Percentiles rank a stretch among this genome's conserved stretches.
These are phyloP conservation scores for Tolypocladium endophyticum DNA, from an alignment of 2,329 filamentous ascomycete species.

Conservation along the genomic window DNA sequence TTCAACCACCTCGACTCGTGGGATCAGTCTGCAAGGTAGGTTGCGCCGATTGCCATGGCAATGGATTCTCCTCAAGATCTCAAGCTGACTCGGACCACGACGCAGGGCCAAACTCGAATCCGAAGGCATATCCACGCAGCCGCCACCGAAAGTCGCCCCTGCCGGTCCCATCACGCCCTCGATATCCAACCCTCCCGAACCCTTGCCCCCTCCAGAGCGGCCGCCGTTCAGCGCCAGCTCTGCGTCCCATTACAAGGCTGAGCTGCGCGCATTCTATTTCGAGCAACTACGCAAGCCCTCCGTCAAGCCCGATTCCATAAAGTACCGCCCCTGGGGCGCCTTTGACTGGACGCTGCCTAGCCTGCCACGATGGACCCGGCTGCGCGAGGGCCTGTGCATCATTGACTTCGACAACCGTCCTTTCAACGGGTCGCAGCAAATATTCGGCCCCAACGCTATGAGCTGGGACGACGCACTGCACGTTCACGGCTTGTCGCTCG, in stretches of 20 bases:
- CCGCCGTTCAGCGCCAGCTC: background rate
- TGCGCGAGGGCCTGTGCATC: slow-evolving; percentile 31
- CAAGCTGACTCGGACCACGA: background rate
- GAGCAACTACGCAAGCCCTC: slow-evolving; percentile 20
- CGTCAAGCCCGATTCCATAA: slow-evolving; percentile 12
- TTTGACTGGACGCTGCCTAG: slow-evolving; percentile 19
- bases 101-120: background rate
- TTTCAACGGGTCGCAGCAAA: slow-evolving; percentile 22
- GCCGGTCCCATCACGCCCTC: background rate
- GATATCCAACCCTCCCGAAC: background rate
- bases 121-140: background rate
- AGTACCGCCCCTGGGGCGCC: slow-evolving; percentile 20
- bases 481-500: slow-evolving; percentile 26
- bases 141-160: background rate
- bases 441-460: slow-evolving; percentile 24
- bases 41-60: background rate
- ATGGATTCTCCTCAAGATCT: background rate
- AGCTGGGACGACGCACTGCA: slow-evolving; percentile 21
- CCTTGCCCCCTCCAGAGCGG: background rate
- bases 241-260: background rate
- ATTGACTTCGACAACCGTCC: slow-evolving; percentile 33
- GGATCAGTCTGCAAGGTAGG: slow-evolving; percentile 11
- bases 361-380: slow-evolving; percentile 17
- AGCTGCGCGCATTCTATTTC: slow-evolving; percentile 20
- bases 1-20: slow-evolving; percentile 21